Base-by-base conservation (phyloP, 805 yeast species). In the Candida nanaspora region DNA sequence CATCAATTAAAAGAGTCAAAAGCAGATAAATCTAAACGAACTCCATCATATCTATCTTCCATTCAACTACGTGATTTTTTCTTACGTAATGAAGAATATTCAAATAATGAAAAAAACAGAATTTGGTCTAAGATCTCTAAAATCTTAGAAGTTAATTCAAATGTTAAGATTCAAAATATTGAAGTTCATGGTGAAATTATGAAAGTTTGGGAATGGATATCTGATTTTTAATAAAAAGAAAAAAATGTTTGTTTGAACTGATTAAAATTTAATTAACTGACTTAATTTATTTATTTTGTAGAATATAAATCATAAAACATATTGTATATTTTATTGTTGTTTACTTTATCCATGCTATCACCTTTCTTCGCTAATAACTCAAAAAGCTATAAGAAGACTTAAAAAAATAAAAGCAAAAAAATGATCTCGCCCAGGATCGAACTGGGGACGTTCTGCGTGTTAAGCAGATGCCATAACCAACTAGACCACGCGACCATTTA, bases 401-500 rank as follows among this genome's bases (percentile, higher is more conserved):
- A 30, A 16, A 18, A 32, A 32, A 32, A 19, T 4, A 33, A 21
- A 30, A n/a, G 7, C 6, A 7, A 21, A 21, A 21, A 33, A 14
- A 21, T 34, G 29, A 34, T 7, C 20, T 6, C 28, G 21, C 97
- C 97, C 97, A 89, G 97, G 97, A 87, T 91, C 96, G 97, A 91
- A 91, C 97, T 88, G 96, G 97, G 96, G 97, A 91, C 97, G 88
- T 86, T 86, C 93, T 87, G 96, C 96, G 96, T 89, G 97, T 89
- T 87, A 89, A 86, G 96, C 96, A 88, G 93, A 86, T 85, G 96
- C 95, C 96, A 89, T 89, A 80, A 88, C 96, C 96, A 70, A 88
- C 96, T 88, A 88, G 96, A 88, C 96, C 96, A 88, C 25, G 25
- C 38, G 32, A 14, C 38, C 38, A 34, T 11, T 34, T 23, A 11